phyloP scores from a whole-genome alignment of 805 yeast species.

The Phaffomyces thermotolerans region DNA sequence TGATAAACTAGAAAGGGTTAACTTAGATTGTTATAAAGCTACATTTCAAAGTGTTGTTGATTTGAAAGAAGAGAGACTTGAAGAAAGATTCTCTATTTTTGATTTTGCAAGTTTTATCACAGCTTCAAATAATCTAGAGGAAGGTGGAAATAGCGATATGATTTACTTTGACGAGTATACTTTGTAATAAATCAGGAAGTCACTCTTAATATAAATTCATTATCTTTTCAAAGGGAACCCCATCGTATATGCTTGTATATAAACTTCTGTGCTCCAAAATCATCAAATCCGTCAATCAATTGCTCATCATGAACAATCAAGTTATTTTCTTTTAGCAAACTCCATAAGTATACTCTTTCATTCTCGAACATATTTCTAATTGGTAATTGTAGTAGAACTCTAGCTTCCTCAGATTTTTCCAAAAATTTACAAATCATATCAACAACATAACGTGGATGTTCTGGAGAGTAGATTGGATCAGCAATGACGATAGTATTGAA shows the following conservation, averaged over 20 bases:
- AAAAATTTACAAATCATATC: conserved; percentile 49
- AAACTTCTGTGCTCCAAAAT: conserved; percentile 70
- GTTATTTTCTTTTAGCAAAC: conserved; percentile 33
- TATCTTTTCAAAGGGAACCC: conserved; percentile 1
- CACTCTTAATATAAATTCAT: too few species aligned
- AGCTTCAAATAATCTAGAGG: conserved; percentile 20
- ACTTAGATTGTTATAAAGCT: conserved; percentile 62
- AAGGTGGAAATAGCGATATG: conserved; percentile 29
- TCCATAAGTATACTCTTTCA: conserved; percentile 59
- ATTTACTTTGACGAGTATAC: conserved; percentile 45
- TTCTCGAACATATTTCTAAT: conserved; percentile 56
- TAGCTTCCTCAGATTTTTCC: conserved; percentile 25
- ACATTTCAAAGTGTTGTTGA: conserved; percentile 78
- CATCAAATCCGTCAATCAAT: conserved; percentile 61
- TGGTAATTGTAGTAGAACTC: conserved; percentile 71
- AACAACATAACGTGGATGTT: conserved; percentile 71
- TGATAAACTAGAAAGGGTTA: conserved; percentile 67
- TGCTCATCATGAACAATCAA: conserved; percentile 25
- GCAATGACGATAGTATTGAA: conserved; percentile 65
- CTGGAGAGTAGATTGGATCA: conserved; percentile 82
- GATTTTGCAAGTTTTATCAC: conserved; percentile 35
- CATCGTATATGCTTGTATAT: conserved; percentile 31
- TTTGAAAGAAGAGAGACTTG: conserved; percentile 34
- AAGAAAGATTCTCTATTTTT: conserved; percentile 33
- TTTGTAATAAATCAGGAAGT: conserved; percentile 11